A percentile compares a stretch with the other conserved stretches of the same genome.
Conservation (phyloP, 179 eudicot species). For the Silene coronaria region DNA sequence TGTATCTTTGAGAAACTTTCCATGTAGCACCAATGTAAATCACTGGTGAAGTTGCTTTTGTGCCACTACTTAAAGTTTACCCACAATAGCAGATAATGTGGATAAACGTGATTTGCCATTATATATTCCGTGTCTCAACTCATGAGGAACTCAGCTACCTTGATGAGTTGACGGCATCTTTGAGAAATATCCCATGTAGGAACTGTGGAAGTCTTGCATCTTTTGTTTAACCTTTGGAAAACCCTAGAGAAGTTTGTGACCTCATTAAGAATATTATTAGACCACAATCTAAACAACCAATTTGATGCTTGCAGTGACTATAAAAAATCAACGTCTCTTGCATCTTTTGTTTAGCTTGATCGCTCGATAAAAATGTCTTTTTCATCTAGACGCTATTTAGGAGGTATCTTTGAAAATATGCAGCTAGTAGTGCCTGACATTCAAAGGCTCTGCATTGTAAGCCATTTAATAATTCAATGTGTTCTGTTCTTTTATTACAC, state of each 20-base stretch:
- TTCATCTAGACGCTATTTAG: not conserved
- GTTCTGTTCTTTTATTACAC: not conserved
- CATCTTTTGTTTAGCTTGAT: slow-evolving; percentile 5
- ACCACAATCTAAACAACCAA: too few species aligned
- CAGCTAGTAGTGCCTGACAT: not conserved
- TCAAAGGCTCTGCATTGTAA: not conserved
- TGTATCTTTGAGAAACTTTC: not conserved
- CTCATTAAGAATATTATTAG: too few species aligned
- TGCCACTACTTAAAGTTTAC: too few species aligned
- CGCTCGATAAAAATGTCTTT: not conserved
- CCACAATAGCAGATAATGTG: not conserved
- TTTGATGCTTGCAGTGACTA: too few species aligned
- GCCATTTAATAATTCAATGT: not conserved
- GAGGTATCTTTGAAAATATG: not conserved
- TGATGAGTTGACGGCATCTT: not conserved
- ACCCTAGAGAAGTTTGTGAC: too few species aligned
- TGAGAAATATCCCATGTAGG: not conserved
- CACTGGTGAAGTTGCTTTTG: not conserved
- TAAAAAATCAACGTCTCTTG: too few species aligned
- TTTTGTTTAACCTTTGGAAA: too few species aligned
- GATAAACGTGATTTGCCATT: not conserved
- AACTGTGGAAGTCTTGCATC: too few species aligned
- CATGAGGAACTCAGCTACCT: not conserved
- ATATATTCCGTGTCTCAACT: not conserved
- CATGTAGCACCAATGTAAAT: not conserved